Evolutionary conservation across 306 rosid species (phyloP).

Genomic region (Alnus glutinosa): DNA sequence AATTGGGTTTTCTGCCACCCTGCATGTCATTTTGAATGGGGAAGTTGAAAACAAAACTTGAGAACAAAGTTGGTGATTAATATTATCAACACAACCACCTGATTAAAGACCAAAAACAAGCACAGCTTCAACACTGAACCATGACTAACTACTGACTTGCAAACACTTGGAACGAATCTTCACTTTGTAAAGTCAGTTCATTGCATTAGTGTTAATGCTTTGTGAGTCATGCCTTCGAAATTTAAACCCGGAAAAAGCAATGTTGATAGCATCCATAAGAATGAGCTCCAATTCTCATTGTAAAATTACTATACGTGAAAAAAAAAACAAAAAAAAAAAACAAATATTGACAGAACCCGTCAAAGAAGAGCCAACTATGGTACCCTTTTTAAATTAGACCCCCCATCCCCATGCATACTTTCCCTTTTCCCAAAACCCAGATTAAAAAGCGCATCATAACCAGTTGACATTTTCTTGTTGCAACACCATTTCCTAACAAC

Average conservation of each 20-base stretch:
- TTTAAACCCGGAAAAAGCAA: background rate
- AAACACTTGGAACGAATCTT: background rate
- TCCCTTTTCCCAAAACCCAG: background rate
- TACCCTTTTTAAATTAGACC: background rate
- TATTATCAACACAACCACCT: background rate
- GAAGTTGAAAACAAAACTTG: background rate
- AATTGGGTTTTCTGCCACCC: constrained; percentile 29
- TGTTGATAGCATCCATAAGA: background rate
- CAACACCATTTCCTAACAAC: too few species aligned
- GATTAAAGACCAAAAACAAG: background rate
- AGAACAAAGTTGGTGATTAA: constrained; percentile 1
- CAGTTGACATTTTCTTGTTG: too few species aligned
- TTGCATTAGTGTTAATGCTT: background rate
- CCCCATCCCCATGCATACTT: background rate
- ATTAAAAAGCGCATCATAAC: background rate
- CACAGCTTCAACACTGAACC: background rate
- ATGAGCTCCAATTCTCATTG: background rate
- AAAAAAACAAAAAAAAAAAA: too few species aligned
- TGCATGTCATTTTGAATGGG: constrained; percentile 32
- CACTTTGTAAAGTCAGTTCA: background rate
- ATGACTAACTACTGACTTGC: background rate
- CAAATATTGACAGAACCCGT: background rate
- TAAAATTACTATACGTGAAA: background rate
- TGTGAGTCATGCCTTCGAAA: background rate
- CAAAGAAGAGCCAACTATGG: background rate